These are phyloP conservation scores for Aspergillus quadrilineatus DNA, from an alignment of 2,329 filamentous ascomycete genomes.

Conservation along the genomic window DNA sequence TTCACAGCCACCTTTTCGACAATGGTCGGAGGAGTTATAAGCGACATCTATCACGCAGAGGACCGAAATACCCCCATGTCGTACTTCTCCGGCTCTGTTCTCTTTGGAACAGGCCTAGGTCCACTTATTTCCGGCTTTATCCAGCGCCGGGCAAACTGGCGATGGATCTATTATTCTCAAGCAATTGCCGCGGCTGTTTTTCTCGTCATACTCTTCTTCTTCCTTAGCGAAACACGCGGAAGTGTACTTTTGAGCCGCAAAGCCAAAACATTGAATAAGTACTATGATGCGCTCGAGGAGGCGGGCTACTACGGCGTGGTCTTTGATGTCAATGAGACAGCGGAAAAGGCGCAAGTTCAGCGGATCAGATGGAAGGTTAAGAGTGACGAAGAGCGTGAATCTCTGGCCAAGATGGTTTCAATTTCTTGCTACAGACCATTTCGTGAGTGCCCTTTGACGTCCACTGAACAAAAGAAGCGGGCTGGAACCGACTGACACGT, in stretches of 20 bases:
- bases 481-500: slow-evolving; percentile 3
- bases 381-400: slow-evolving; percentile 72
- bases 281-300: slow-evolving; percentile 72
- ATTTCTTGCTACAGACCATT: slow-evolving; percentile 78
- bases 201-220: slow-evolving; percentile 62
- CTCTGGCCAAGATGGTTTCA: slow-evolving; percentile 66
- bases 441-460: slow-evolving; percentile 39
- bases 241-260: slow-evolving; percentile 78
- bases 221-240: slow-evolving; percentile 80
- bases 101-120: slow-evolving; percentile 77
- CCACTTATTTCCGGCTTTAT: slow-evolving; percentile 72
- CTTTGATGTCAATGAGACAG: slow-evolving; percentile 28
- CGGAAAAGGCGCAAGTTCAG: slow-evolving; percentile 34
- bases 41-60: slow-evolving; percentile 76
- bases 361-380: slow-evolving; percentile 78
- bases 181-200: slow-evolving; percentile 66
- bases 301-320: slow-evolving; percentile 60
- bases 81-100: slow-evolving; percentile 72
- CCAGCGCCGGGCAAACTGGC: slow-evolving; percentile 66
- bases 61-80: slow-evolving; percentile 88
- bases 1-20: slow-evolving; percentile 69
- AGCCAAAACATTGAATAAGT: slow-evolving; percentile 70
- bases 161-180: slow-evolving; percentile 89
- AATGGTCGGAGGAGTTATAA: slow-evolving; percentile 86
- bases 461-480: no score